A percentile compares a stretch with the other conserved stretches of the same genome.
phyloP scores from a whole-genome alignment of 306 rosid genomes.

The Vigna angularis region DNA sequence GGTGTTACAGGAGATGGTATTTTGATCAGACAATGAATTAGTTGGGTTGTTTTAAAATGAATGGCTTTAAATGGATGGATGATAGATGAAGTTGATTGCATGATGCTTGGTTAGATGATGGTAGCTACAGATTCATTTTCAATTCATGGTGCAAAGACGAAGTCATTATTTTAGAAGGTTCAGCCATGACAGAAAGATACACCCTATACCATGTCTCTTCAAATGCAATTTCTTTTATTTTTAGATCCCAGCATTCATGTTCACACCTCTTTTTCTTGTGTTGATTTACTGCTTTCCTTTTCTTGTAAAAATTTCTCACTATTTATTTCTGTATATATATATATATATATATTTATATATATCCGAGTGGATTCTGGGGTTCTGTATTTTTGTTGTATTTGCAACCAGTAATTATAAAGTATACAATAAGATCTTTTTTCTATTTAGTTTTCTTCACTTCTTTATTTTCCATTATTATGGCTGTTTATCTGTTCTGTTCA shows the following conservation, averaged over 20 bases:
- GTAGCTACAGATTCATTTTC: slow-evolving; percentile 49
- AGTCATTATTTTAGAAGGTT: slow-evolving; percentile 18
- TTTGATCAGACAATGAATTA: slow-evolving; percentile 47
- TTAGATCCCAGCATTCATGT: slow-evolving; percentile 29
- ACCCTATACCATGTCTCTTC: slow-evolving; percentile 21
- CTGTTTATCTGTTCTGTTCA: too few relatives aligned
- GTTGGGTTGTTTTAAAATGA: slow-evolving; percentile 47
- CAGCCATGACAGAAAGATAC: slow-evolving; percentile 13
- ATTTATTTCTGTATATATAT: slow-evolving; percentile 23
- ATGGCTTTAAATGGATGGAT: slow-evolving; percentile 45
- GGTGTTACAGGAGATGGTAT: slow-evolving; percentile 54
- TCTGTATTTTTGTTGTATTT: slow-evolving; percentile 8
- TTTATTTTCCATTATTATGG: too few relatives aligned
- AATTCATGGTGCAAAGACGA: slow-evolving; percentile 14
- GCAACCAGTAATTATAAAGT: background rate
- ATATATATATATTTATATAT: slow-evolving; percentile 6
- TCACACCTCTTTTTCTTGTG: slow-evolving; percentile 20
- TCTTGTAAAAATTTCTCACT: slow-evolving; percentile 36
- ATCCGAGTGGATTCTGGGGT: background rate
- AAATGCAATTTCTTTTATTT: slow-evolving; percentile 22
- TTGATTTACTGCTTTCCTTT: slow-evolving; percentile 24
- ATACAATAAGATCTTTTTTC: too few relatives aligned
- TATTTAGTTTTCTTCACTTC: too few relatives aligned
- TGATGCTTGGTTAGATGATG: slow-evolving; percentile 39
- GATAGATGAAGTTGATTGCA: slow-evolving; percentile 39